A percentile compares a stretch with the other conserved stretches of the same genome.
phyloP scores from a whole-genome alignment of 169 alveolate genomes.

The Plasmodium falciparum region DNA sequence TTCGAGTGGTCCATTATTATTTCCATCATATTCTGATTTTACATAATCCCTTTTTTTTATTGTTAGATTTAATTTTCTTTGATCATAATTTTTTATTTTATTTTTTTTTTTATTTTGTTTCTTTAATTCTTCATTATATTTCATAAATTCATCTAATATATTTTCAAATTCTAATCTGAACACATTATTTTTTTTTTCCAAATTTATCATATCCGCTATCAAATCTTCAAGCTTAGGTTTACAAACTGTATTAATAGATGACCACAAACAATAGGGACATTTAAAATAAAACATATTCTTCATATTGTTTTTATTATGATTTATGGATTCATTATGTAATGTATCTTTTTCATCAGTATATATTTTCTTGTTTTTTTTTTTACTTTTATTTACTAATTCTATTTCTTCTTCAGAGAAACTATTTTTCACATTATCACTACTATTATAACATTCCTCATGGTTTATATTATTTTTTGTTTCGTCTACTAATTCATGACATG shows the following conservation, averaged over 20 bases:
- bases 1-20: background rate
- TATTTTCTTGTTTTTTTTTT: background rate
- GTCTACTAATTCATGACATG: slow-evolving; percentile 27
- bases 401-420: background rate
- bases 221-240: slow-evolving; percentile 48
- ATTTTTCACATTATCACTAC: background rate
- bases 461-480: slow-evolving; percentile 6
- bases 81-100: no score
- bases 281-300: slow-evolving; percentile 42
- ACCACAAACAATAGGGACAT: slow-evolving; percentile 65
- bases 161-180: slow-evolving; percentile 26
- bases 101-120: background rate
- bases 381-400: background rate
- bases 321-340: background rate
- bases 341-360: slow-evolving; percentile 2
- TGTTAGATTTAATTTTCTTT: no score
- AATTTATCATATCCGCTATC: slow-evolving; percentile 54
- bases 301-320: slow-evolving; percentile 1
- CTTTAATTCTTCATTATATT: slow-evolving; percentile 36
- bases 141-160: slow-evolving; percentile 37
- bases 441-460: slow-evolving; percentile 3
- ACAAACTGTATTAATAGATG: slow-evolving; percentile 23
- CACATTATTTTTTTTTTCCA: slow-evolving; percentile 32
- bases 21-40: background rate
- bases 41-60: slow-evolving; percentile 23